Evolutionary conservation across 495 filamentous ascomycete genomes (phyloP).

Genomic region (Jackrogersella multiformis): DNA sequence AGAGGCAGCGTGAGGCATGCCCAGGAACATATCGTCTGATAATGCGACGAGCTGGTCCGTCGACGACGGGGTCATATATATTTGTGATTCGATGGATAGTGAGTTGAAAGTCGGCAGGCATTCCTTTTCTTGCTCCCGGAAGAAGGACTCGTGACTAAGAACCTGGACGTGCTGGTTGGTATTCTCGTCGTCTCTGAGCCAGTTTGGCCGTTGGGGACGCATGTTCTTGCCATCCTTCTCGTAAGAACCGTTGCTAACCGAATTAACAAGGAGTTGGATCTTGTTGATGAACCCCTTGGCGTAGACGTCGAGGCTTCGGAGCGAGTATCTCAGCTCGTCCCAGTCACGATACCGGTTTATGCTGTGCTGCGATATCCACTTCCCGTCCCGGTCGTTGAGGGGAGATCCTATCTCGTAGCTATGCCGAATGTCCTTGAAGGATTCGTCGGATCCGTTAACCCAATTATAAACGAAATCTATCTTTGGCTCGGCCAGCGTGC

Average conservation of each 20-base stretch:
- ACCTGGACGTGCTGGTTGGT: constrained; percentile 49
- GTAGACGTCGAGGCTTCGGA: constrained; percentile 54
- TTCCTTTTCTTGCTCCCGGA: constrained; percentile 48
- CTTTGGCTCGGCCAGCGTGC: constrained; percentile 49
- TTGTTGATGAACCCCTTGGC: constrained; percentile 52
- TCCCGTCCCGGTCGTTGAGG: constrained; percentile 52
- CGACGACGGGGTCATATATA: constrained; percentile 48
- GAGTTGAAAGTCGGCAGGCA: constrained; percentile 58
- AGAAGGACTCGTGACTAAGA: constrained; percentile 55
- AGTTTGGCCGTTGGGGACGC: constrained; percentile 47
- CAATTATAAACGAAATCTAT: constrained; percentile 58
- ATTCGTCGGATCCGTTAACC: constrained; percentile 55
- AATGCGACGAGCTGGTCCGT: constrained; percentile 51
- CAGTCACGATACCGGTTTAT: constrained; percentile 57
- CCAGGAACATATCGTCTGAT: constrained; percentile 58
- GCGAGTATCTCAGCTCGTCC: constrained; percentile 55
- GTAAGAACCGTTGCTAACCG: constrained; percentile 39
- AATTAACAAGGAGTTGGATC: constrained; percentile 56
- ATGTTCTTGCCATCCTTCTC: constrained; percentile 37
- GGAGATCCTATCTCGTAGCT: constrained; percentile 52
- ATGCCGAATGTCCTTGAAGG: constrained; percentile 47
- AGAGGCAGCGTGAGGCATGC: constrained; percentile 52
- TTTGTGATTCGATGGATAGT: constrained; percentile 55
- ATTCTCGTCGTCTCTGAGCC: constrained; percentile 48
- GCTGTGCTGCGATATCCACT: constrained; percentile 52